Percentiles rank a stretch among this genome's conserved stretches.
Evolutionary conservation across 108 stramenopile genomes (phyloP).

Genomic region (Schizochytrium sp.): DNA sequence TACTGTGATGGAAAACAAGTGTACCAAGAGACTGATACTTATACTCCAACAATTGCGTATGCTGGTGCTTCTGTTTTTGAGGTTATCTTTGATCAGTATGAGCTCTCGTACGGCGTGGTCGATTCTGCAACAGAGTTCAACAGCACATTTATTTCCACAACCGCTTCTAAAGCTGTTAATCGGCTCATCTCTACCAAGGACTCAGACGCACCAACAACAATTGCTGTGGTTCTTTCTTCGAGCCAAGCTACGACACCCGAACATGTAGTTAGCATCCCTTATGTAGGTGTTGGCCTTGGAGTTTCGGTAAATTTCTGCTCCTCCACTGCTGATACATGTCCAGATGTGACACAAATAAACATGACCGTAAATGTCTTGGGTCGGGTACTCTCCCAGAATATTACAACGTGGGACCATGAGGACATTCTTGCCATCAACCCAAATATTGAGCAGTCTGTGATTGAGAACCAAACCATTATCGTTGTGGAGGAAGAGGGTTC

Average conservation of each 20-base stretch:
- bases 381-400: neutral
- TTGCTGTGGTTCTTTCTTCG: neutral
- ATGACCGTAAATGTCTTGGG: neutral
- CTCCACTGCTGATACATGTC: no score
- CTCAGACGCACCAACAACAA: neutral
- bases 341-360: neutral
- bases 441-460: neutral
- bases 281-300: neutral
- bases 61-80: neutral
- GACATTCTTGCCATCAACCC: slow-evolving; percentile 39
- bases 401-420: slow-evolving; percentile 1
- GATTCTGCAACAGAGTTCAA: neutral
- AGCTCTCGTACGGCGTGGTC: neutral
- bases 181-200: neutral
- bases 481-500: neutral
- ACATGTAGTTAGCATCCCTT: neutral
- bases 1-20: slow-evolving; percentile 27
- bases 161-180: neutral
- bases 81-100: slow-evolving; percentile 18
- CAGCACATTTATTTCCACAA: neutral
- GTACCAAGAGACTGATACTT: neutral
- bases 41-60: neutral
- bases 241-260: neutral
- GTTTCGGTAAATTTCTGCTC: slow-evolving; percentile 15
- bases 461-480: neutral